Conservation (phyloP, 2,329 filamentous ascomycete genomes). For the Epicoccum nigrum region DNA sequence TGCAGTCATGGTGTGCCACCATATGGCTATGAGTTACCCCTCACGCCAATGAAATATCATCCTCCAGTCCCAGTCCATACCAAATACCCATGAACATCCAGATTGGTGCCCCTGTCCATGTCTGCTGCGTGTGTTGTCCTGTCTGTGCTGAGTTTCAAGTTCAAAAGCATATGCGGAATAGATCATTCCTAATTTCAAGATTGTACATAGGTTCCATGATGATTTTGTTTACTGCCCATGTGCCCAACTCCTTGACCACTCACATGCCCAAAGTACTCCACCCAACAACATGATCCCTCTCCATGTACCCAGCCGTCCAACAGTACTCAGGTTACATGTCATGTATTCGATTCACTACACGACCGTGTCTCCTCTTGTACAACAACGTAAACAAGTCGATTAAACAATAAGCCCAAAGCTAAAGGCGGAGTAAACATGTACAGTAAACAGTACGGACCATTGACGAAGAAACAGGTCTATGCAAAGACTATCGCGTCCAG, state of each 20-base stretch:
- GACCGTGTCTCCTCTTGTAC: background rate
- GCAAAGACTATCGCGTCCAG: background rate
- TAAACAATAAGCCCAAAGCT: conserved; percentile 19
- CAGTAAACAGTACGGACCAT: conserved; percentile 23
- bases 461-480: conserved; percentile 15
- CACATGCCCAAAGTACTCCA: no score
- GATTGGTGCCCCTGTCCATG: background rate
- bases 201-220: no score
- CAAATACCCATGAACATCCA: conserved; percentile 16
- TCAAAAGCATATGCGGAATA: background rate
- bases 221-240: no score
- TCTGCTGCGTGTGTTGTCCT: no score
- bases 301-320: no score
- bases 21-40: conserved; percentile 45
- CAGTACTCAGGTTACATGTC: no score
- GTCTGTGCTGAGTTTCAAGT: background rate
- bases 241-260: no score
- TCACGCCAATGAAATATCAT: conserved; percentile 45
- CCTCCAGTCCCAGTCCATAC: conserved; percentile 28
- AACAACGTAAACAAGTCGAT: conserved; percentile 12
- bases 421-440: conserved; percentile 25
- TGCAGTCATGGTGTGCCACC: conserved; percentile 46
- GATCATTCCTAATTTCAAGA: background rate
- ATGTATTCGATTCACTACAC: background rate
- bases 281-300: no score